Evolutionary conservation across 768 basidiomycete species (phyloP).

Genomic region (Termitomyces sp.): DNA sequence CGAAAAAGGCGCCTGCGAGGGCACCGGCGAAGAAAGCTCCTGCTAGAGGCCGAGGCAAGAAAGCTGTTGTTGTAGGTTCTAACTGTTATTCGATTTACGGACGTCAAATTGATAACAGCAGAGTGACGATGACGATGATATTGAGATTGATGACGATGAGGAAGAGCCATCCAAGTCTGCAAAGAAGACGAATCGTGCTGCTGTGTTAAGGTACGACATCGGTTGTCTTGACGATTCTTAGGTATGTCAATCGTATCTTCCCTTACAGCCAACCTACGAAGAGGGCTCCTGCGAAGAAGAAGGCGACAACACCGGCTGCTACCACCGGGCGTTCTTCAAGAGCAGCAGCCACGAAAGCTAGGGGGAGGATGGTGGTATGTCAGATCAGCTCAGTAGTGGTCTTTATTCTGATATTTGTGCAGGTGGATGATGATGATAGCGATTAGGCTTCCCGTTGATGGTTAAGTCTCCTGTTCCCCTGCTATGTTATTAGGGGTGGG

Average conservation of each 20-base stretch:
- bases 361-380: conserved; percentile 53
- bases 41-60: conserved; percentile 49
- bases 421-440: conserved; percentile 27
- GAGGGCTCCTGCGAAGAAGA: conserved; percentile 45
- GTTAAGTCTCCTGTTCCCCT: neutral
- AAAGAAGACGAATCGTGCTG: conserved; percentile 60
- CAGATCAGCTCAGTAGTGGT: neutral
- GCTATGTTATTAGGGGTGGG: neutral
- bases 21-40: conserved; percentile 38
- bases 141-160: conserved; percentile 50
- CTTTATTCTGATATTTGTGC: neutral
- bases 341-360: conserved; percentile 66
- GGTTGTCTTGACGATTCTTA: neutral
- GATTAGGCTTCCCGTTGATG: conserved; percentile 8
- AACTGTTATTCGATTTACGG: neutral
- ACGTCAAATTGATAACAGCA: conserved; percentile 8
- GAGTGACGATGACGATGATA: conserved; percentile 46
- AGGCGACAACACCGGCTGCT: conserved; percentile 50
- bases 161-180: conserved; percentile 39
- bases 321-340: conserved; percentile 50
- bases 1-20: conserved; percentile 27
- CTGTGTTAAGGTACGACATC: conserved; percentile 50
- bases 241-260: neutral
- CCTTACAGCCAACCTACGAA: conserved; percentile 30
- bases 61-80: conserved; percentile 30